Evolutionary conservation across 495 filamentous ascomycete genomes (phyloP), one percentile per base, ranked within the genome.

Genomic region (Podospora anserina): DNA sequence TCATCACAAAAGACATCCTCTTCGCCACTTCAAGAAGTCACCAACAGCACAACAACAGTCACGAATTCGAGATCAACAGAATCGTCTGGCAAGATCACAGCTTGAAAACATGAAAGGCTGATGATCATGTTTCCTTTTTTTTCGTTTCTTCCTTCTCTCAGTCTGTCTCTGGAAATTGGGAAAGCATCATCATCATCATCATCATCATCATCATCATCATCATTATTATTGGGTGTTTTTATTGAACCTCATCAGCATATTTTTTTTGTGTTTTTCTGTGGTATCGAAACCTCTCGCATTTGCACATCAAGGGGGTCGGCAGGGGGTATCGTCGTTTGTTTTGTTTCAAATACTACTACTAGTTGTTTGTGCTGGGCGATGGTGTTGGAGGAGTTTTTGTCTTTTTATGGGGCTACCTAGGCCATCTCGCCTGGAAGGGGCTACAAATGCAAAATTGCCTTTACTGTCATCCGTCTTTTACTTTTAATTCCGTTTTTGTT

Each of bases 21-120:
- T 6, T 57, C 55, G 11, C 63, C 72, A 1, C 59, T 70, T 13
- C 58, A 64, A 56, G 67, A 66, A 28, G 65, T 44, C 16, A 66
- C 66, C 54, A 71, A 69, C 55, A 30, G 27, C 28, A n/a, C 13
- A 4, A 32, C 64, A 20, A 20, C 56, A 58, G 23, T 9, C 15
- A 49, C n/a, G 66, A 62, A 27, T 4, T 58, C 0, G 66, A 49
- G 39, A 13, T 11, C 39, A 49, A 49, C 39, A 49, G 39, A 49
- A 49, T 49, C 39, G 15, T 49, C 9, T 11, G 39, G 56, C 56
- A 58, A 58, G 18, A 58, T n/a, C 56, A 1, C 32, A 62, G 60
- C 39, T 49, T 49, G 13, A 58, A 58, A 58, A 5, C 54, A 56
- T 18, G 19, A 16, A 18, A 20, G 54, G 15, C 54, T 18, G 19